Base-by-base conservation (phyloP, 2,329 filamentous ascomycete genomes). In the Fusarium xylarioides region DNA sequence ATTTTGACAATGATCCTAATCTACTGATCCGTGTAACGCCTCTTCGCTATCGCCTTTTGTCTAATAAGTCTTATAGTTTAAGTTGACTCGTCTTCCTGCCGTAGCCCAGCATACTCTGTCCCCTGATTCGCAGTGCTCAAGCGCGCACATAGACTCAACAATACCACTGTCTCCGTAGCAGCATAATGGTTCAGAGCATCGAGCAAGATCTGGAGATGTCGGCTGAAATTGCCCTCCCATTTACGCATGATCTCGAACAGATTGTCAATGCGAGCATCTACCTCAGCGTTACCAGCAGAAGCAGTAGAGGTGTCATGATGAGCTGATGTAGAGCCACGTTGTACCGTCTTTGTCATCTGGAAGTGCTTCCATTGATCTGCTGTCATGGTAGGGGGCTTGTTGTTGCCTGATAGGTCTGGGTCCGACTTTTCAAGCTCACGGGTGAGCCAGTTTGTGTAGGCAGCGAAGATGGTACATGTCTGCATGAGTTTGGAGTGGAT, bases 401-500 rank as follows among this genome's bases (percentile, higher is more conserved):
- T 89, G 58, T 86, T 83, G 42, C 87, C 86, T 28, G 89, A 86
- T 47, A 97, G 87, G 78, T 97, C 94, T 0, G 93, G 92, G 79
- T 98, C 95, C 23, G 92, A 90, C 73, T 93, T 92, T 77, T 94
- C 91, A 65, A 99, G 89, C 79, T 95, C 94, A 70, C 94, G 91
- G 16, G 94, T 93, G 44, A 98, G 89, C 80, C 93, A 95, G 73
- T 92, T 91, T 35, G 95, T 97, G 84, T 97, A 98, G 63, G 92
- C 91, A 56, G 95, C 94, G 82, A 98, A 99, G 85, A 97, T 92
- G 68, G 92, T 95, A 85, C 96, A 98, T 43, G 95, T 97, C 75
- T 95, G 93, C 91, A 97, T 96, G 54, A 99, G 90, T 81, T 98
- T 98, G 66, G 95, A 96, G 84, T 98, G 95, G 79, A 99, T 97